phyloP scores from a whole-genome alignment of 805 yeast genomes.

The Pichia californica region DNA sequence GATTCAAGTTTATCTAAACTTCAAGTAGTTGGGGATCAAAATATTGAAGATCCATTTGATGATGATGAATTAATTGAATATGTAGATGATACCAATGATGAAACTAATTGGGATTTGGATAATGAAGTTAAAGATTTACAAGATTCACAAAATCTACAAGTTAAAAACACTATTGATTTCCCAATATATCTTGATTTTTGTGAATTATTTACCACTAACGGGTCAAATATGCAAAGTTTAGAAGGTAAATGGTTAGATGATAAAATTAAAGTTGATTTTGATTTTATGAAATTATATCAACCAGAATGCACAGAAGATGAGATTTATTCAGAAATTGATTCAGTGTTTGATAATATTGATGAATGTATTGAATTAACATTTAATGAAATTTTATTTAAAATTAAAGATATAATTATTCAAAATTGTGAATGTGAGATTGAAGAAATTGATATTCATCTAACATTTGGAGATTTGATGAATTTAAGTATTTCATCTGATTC shows the following conservation, averaged over 20 bases:
- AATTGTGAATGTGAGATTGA: background rate
- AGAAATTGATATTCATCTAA: constrained; percentile 8
- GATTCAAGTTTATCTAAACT: too few relatives aligned
- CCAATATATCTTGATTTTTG: constrained; percentile 27
- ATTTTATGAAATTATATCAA: constrained; percentile 21
- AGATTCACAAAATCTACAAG: background rate
- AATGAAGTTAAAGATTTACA: constrained; percentile 2
- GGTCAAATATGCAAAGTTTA: background rate
- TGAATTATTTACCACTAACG: constrained; percentile 1
- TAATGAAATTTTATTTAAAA: constrained; percentile 11
- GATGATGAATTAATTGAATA: constrained; percentile 4
- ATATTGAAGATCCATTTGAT: constrained; percentile 1
- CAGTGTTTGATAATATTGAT: constrained; percentile 15
- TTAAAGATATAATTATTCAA: background rate
- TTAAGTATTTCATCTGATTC: constrained; percentile 24
- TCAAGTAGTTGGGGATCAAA: too few relatives aligned
- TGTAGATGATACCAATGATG: background rate
- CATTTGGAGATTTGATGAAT: constrained; percentile 18
- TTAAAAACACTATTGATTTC: constrained; percentile 1
- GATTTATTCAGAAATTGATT: constrained; percentile 19
- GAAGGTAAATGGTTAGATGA: background rate
- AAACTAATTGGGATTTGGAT: background rate
- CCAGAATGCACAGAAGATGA: constrained; percentile 20
- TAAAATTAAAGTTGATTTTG: constrained; percentile 7
- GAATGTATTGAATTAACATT: constrained; percentile 11